Evolutionary conservation across 2,329 filamentous ascomycete genomes (phyloP), one percentile per base, ranked within the genome.

Genomic region (Pyrenophora seminiperda): DNA sequence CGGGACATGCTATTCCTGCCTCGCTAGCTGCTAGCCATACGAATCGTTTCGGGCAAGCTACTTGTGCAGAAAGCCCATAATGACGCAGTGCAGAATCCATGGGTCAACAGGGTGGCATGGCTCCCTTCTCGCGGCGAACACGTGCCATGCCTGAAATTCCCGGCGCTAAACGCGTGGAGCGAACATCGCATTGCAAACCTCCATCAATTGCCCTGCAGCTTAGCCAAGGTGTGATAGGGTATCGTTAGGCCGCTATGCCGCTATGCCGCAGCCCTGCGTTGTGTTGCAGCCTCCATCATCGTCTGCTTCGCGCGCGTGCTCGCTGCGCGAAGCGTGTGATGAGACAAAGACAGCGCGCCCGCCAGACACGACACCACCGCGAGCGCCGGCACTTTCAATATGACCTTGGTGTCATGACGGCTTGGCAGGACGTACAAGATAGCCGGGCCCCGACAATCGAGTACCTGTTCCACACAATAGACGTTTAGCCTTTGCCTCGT

Each of bases 51-150:
- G 48, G 47, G 47, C 43, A 44, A 42, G 42, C 41, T 42, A 22
- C 39, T 50, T 45, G 39, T 41, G 47, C 47, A 50, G 31, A 24
- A 42, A 40, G 39, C 18, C 38, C 27, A 29, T 41, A 22, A 58
- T 64, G 61, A 61, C 61, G 59, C 61, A 58, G 43, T 42, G 41
- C 44, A 39, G 40, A 41, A 45, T 39, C 17, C 47, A 47, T 36
- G 19, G 17, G n/a, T n/a, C n/a, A n/a, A n/a, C n/a, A n/a, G n/a
- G n/a, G 20, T 24, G 32, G 18, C 22, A 29, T 22, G 37, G 47
- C 41, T 56, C 44, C 20, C 30, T 41, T 33, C 19, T 14, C 44
- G 33, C 18, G n/a, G 36, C 38, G 22, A 47, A 53, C 52, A 59
- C 54, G 56, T 57, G 48, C 43, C 44, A 27, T 19, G 31, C 36